Percentiles rank a stretch among this genome's conserved stretches.
Conservation (phyloP, 2,329 filamentous ascomycete species). For the Nothomitra cinnamomea region DNA sequence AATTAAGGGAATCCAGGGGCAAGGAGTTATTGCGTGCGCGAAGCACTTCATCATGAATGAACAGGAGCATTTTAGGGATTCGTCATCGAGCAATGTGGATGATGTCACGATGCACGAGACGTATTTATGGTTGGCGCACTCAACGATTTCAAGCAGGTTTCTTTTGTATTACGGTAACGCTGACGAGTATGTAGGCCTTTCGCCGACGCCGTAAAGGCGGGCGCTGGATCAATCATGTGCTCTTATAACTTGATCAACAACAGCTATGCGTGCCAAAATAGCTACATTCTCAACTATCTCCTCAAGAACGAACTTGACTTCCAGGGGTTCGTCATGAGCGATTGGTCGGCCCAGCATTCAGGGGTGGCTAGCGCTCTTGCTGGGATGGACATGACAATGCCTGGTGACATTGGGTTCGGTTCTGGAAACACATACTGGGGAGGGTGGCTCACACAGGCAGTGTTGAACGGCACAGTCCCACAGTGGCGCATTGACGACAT, state of each 20-base stretch:
- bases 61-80: slow-evolving; percentile 56
- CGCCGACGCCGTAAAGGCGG: slow-evolving; percentile 48
- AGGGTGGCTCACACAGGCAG: slow-evolving; percentile 61
- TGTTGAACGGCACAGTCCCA: slow-evolving; percentile 78
- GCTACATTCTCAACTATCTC: slow-evolving; percentile 39
- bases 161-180: too few species aligned
- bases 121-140: slow-evolving; percentile 47
- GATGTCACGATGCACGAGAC: slow-evolving; percentile 47
- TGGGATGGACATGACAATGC: slow-evolving; percentile 79
- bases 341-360: slow-evolving; percentile 62
- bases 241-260: slow-evolving; percentile 57
- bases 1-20: slow-evolving; percentile 63
- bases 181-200: slow-evolving; percentile 43
- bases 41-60: slow-evolving; percentile 64
- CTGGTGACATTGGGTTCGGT: slow-evolving; percentile 64
- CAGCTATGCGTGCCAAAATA: slow-evolving; percentile 50
- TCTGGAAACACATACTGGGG: slow-evolving; percentile 64
- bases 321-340: slow-evolving; percentile 65
- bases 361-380: slow-evolving; percentile 50
- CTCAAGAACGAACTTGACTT: slow-evolving; percentile 63
- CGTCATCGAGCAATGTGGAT: slow-evolving; percentile 41
- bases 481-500: slow-evolving; percentile 84
- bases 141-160: too few species aligned
- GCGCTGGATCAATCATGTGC: slow-evolving; percentile 53
- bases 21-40: slow-evolving; percentile 66